A percentile compares a stretch with the other conserved stretches of the same genome.
Conservation (phyloP, 768 basidiomycete species). For the Boletus vinaceobasis region DNA sequence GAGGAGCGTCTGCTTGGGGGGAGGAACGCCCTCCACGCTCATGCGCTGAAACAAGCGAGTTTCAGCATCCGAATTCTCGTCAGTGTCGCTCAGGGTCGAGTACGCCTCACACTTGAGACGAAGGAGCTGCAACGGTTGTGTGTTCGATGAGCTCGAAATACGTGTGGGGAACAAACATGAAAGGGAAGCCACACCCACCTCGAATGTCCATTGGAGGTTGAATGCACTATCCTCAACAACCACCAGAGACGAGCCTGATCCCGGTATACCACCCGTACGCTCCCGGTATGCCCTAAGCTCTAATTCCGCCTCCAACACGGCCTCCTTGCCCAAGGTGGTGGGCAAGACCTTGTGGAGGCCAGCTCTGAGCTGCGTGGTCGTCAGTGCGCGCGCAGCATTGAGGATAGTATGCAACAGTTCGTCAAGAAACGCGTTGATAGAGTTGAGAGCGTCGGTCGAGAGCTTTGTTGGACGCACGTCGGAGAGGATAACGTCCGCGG, state of each 20-base stretch:
- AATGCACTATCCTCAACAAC: constrained; percentile 56
- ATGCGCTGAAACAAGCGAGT: constrained; percentile 61
- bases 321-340: constrained; percentile 85
- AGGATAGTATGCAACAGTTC: constrained; percentile 79
- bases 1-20: constrained; percentile 52
- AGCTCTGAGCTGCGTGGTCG: constrained; percentile 69
- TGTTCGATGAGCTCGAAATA: constrained; percentile 12
- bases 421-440: constrained; percentile 80
- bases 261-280: constrained; percentile 46
- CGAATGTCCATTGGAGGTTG: constrained; percentile 69
- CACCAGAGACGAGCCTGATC: constrained; percentile 26
- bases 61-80: constrained; percentile 70
- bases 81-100: constrained; percentile 76
- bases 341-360: constrained; percentile 71
- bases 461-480: constrained; percentile 91
- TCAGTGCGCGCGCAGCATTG: constrained; percentile 59
- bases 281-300: constrained; percentile 90
- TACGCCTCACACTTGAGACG: constrained; percentile 87
- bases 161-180: neutral
- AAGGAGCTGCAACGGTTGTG: constrained; percentile 48
- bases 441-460: constrained; percentile 69
- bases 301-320: constrained; percentile 88
- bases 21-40: constrained; percentile 47
- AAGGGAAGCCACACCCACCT: constrained; percentile 42
- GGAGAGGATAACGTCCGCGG: constrained; percentile 88